Conservation (phyloP, 2,329 filamentous ascomycete species). For the Trichoderma breve region DNA sequence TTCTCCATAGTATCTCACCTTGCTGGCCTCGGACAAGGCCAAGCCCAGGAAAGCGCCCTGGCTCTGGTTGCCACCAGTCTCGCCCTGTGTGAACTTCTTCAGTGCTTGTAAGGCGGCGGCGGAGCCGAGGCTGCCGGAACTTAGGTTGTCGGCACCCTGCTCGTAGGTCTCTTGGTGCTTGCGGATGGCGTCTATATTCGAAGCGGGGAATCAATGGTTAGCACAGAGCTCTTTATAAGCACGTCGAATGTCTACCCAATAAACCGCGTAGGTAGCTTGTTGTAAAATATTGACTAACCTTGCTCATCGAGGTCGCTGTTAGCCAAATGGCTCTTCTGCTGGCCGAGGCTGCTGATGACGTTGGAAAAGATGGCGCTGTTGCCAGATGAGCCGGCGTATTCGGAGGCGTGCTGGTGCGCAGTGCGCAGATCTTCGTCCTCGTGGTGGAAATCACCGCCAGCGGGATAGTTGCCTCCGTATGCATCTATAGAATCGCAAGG, state of each 20-base stretch:
- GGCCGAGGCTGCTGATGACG: constrained; percentile 46
- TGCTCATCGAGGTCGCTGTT: constrained; percentile 51
- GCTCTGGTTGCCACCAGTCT: constrained; percentile 49
- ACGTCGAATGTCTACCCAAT: background rate
- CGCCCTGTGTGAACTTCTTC: constrained; percentile 70
- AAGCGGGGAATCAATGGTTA: background rate
- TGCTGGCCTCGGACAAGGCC: constrained; percentile 84
- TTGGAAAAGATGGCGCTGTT: constrained; percentile 48
- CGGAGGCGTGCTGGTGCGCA: constrained; percentile 48
- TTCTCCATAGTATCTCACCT: constrained; percentile 49
- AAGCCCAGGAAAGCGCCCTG: constrained; percentile 81
- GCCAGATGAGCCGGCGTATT: constrained; percentile 47
- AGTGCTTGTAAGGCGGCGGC: constrained; percentile 80
- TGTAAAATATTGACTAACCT: constrained; percentile 34
- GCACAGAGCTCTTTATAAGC: background rate
- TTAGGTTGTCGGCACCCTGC: constrained; percentile 45
- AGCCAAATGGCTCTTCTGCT: constrained; percentile 50
- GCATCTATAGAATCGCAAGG: constrained; percentile 15
- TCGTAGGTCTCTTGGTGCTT: constrained; percentile 75
- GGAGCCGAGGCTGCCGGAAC: constrained; percentile 58
- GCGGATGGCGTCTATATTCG: constrained; percentile 58
- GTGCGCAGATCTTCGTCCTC: constrained; percentile 49
- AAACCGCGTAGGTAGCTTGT: background rate
- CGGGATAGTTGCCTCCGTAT: constrained; percentile 22
- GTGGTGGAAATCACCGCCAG: constrained; percentile 38